phyloP scores from a whole-genome alignment of 495 filamentous ascomycete genomes.

The Neohortaea acidophila region DNA sequence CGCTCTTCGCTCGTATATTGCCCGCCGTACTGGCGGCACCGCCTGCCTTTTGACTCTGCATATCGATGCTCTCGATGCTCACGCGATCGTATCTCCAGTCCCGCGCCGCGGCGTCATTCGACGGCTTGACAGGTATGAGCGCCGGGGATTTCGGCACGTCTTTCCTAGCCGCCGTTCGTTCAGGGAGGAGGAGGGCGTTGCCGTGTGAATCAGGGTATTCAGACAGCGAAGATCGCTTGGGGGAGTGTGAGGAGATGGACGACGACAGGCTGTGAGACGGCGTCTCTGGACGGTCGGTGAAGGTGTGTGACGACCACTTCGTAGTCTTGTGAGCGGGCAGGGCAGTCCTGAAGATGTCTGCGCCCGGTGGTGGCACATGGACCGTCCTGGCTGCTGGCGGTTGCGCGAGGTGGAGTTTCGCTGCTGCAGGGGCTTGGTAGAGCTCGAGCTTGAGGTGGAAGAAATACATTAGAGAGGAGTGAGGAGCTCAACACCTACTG shows the following conservation, averaged over 20 bases:
- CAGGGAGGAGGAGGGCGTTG: conserved; percentile 14
- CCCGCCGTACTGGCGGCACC: not conserved
- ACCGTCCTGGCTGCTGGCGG: conserved; percentile 10
- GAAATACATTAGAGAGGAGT: conserved; percentile 50
- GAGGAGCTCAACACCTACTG: conserved; percentile 9
- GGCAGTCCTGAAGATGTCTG: conserved; percentile 33
- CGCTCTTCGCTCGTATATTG: too few species aligned
- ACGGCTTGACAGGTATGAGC: conserved; percentile 4
- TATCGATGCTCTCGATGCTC: conserved; percentile 52
- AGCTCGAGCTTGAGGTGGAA: conserved; percentile 86
- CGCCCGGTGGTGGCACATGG: conserved; percentile 30
- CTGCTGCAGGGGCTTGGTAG: conserved; percentile 35
- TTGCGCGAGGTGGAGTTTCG: not conserved
- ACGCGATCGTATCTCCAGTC: conserved; percentile 54
- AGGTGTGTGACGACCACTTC: conserved; percentile 19
- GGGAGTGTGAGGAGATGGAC: conserved; percentile 7
- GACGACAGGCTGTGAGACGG: conserved; percentile 2
- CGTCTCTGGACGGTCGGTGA: conserved; percentile 5
- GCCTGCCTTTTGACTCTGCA: conserved; percentile 26
- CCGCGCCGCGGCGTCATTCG: conserved; percentile 18
- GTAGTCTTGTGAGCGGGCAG: conserved; percentile 29
- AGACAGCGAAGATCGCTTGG: not conserved
- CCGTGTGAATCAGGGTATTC: conserved; percentile 8
- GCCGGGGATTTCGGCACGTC: conserved; percentile 7
- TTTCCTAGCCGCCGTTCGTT: conserved; percentile 8